Conservation (phyloP, 2,329 filamentous ascomycete genomes). For the Fusarium ramigenum region DNA sequence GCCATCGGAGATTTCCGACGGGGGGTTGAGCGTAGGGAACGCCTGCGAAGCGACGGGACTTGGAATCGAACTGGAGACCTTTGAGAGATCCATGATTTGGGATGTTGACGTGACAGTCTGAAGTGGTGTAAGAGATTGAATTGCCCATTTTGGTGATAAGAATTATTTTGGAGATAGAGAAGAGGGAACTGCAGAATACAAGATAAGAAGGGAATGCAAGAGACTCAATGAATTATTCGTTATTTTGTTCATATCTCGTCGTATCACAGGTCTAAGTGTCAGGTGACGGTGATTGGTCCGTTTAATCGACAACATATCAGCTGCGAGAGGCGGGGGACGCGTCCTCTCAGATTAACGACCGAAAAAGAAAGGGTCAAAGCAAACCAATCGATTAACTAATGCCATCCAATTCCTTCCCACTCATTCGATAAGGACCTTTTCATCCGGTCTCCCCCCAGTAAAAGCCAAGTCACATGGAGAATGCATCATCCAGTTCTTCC, state of each 20-base stretch:
- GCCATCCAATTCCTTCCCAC: not conserved
- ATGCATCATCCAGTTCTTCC: not conserved
- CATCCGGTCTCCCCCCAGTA: not conserved
- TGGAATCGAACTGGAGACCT: conserved; percentile 49
- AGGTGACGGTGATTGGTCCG: not conserved
- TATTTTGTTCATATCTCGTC: not conserved
- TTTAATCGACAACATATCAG: conserved; percentile 8
- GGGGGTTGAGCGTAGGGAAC: conserved; percentile 54
- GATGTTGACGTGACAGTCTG: not conserved
- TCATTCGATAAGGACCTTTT: not conserved
- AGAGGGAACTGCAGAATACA: accelerated
- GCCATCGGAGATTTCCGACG: not conserved
- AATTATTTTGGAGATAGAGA: not conserved
- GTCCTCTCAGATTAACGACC: not conserved
- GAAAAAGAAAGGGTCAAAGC: not conserved
- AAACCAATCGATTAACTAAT: not conserved
- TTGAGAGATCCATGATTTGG: conserved; percentile 23
- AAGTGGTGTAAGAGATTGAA: conserved; percentile 7
- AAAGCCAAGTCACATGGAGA: not conserved
- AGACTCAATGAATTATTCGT: not conserved
- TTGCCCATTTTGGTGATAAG: not conserved
- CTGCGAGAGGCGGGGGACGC: not conserved
- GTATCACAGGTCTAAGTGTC: not conserved
- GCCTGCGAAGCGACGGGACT: conserved; percentile 47
- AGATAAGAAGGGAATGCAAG: not conserved